Evolutionary conservation across 2,329 filamentous ascomycete species (phyloP), one percentile per base, ranked within the genome.

Genomic region (Trichoderma polysporum): DNA sequence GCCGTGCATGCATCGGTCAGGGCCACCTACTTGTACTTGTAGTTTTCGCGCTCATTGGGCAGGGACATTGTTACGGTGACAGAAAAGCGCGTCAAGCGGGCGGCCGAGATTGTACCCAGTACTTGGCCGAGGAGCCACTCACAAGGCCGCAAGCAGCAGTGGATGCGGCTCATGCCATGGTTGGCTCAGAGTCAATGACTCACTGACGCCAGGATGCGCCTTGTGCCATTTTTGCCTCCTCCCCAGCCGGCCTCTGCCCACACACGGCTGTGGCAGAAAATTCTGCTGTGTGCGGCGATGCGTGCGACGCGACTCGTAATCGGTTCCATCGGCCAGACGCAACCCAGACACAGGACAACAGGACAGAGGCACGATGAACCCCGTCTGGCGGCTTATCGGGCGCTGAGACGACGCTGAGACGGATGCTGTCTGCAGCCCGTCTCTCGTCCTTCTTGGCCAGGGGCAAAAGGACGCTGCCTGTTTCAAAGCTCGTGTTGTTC

Each of bases 121-220:
- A 76, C 73, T 69, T 73, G 66, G 62, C 67, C 49, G 37, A 66
- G 66, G 69, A 72, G 73, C 76, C 76, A 78, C 69, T 76, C 70
- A 77, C 49, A 64, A 56, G 69, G 71, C 71, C 73, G 74, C 72
- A 76, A 74, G 71, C 72, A 71, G 70, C 74, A 69, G 69, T 66
- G 60, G 66, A 70, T 72, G 66, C 70, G 62, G 68, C 70, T 66
- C 70, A 71, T 66, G 53, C 67, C 59, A 71, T 69, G 70, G 70
- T 73, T 72, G 71, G 70, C 68, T 68, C 53, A 66, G 65, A 70
- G 64, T 73, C 71, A 68, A 74, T 75, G 74, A 75, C 74, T 75
- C 74, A 74, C 73, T 54, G 57, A 47, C 61, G 57, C 66, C 54
- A 68, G 59, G 45, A 52, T 65, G 56, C 62, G 59, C 64, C 60